Evolutionary conservation across 805 yeast genomes (phyloP).

Genomic region (Candida ficus): DNA sequence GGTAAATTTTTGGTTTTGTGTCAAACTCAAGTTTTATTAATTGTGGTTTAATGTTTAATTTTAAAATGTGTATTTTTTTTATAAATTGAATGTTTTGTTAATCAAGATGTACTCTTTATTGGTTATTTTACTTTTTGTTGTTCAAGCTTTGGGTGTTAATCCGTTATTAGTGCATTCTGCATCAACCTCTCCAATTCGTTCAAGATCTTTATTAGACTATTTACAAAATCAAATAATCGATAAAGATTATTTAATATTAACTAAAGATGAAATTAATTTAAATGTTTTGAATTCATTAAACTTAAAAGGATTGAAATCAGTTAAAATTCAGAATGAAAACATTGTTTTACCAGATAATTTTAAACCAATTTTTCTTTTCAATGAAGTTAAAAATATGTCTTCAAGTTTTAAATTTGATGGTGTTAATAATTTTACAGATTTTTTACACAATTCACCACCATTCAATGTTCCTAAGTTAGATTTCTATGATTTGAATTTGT

Average conservation of each 20-base stretch:
- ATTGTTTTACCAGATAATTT: constrained; percentile 3
- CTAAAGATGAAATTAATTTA: constrained; percentile 2
- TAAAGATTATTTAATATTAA: neutral
- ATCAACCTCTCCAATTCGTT: neutral
- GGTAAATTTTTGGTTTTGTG: constrained; percentile 2
- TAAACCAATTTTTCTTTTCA: constrained; percentile 5
- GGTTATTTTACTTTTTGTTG: neutral
- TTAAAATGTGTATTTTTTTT: no score
- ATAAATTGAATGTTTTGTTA: no score
- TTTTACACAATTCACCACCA: constrained; percentile 5
- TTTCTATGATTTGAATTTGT: constrained; percentile 3
- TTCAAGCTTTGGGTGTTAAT: neutral
- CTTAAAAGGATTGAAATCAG: constrained; percentile 1
- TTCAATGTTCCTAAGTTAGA: constrained; percentile 5
- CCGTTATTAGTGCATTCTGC: constrained; percentile 3
- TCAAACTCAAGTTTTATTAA: neutral
- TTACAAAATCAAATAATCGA: neutral
- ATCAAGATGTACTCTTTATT: neutral
- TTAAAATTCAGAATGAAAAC: constrained; percentile 3
- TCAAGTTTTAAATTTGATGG: constrained; percentile 1
- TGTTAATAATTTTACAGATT: constrained; percentile 2
- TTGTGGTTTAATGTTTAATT: neutral
- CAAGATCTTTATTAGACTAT: neutral
- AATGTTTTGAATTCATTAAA: constrained; percentile 1
- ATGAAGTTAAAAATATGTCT: neutral